Conservation (phyloP, 257 asterid species). For the Solanum virginianum region DNA sequence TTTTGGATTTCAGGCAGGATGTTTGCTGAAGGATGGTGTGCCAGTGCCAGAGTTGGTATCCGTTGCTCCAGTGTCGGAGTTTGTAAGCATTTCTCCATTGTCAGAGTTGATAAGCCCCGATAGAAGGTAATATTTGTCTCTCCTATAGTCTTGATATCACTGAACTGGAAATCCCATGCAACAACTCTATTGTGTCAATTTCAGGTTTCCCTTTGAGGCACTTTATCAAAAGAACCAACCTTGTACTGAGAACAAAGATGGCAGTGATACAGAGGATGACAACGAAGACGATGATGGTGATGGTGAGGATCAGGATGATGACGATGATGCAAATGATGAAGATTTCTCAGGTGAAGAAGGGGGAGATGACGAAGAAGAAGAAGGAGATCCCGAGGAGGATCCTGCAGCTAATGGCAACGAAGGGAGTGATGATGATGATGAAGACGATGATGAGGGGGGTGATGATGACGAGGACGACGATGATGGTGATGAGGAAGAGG, state of each 20-base stretch:
- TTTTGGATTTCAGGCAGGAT: slow-evolving; percentile 36
- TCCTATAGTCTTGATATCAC: not conserved
- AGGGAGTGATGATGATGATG: slow-evolving; percentile 44
- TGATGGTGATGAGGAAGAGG: slow-evolving; percentile 27
- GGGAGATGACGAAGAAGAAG: slow-evolving; percentile 54
- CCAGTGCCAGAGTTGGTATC: slow-evolving; percentile 1
- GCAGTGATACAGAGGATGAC: slow-evolving; percentile 61
- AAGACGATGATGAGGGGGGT: slow-evolving; percentile 10
- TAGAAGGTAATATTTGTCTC: slow-evolving; percentile 28
- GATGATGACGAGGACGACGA: slow-evolving; percentile 33
- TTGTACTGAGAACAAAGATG: slow-evolving; percentile 47
- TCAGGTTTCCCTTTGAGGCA: slow-evolving; percentile 55
- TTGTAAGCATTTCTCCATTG: slow-evolving; percentile 7
- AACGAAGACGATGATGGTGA: slow-evolving; percentile 59
- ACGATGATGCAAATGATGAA: slow-evolving; percentile 71
- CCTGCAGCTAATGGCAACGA: slow-evolving; percentile 53
- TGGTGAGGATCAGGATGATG: slow-evolving; percentile 33
- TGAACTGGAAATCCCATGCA: not conserved
- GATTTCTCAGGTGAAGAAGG: slow-evolving; percentile 81
- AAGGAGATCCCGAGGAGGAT: slow-evolving; percentile 44
- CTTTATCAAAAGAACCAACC: slow-evolving; percentile 30
- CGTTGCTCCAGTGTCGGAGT: slow-evolving; percentile 6
- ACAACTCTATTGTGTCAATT: not conserved
- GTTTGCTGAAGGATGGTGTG: slow-evolving; percentile 23
- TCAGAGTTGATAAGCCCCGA: slow-evolving; percentile 10